Base-by-base conservation (phyloP, 306 rosid genomes). In the Begonia masoniana region DNA sequence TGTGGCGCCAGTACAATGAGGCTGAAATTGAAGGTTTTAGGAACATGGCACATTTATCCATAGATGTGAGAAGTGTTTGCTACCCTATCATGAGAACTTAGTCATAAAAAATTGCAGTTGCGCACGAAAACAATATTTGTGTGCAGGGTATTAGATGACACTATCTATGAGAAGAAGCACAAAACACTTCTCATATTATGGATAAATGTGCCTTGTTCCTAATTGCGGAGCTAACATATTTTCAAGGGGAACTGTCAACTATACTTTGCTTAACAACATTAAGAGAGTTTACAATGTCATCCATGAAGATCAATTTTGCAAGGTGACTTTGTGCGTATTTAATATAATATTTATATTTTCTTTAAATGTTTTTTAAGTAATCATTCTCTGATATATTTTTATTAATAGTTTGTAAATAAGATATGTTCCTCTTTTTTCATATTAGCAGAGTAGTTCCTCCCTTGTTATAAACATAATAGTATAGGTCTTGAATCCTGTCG, bases 401-500 rank as follows among this genome's bases (percentile, higher is more conserved):
- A 47, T 15, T 54, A 74, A 76, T 83, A 91, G 97, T 68, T 79
- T 52, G 87, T 79, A 24, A 62, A 53, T 57, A 66, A 56, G 59
- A 71, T 83, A 31, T 85, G 94, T 64, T 78, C 83, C 72, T 41
- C 41, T 85, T 55, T 85, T 91, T 48, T 56, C 61, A n/a, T 61
- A 46, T 48, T 79, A 58, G 61, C 74, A 67, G 45, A 56, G 46
- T 50, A 62, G 63, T 46, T 60, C 64, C 1, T 10, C 63, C 65
- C 19, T 17, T 65, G 57, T 73, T 62, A 69, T 65, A 56, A 71
- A 75, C 59, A 67, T 72, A 24, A 54, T 74, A 51, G 11, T 51
- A 31, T 43, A 66, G 50, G 14, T 83, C 63, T 58, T 89, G 71
- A 87, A 85, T 50, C 69, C 74, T 51, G 47, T 78, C 74, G 65